Conservation (phyloP, 441 rosid genomes). For the Brassica balearica region DNA sequence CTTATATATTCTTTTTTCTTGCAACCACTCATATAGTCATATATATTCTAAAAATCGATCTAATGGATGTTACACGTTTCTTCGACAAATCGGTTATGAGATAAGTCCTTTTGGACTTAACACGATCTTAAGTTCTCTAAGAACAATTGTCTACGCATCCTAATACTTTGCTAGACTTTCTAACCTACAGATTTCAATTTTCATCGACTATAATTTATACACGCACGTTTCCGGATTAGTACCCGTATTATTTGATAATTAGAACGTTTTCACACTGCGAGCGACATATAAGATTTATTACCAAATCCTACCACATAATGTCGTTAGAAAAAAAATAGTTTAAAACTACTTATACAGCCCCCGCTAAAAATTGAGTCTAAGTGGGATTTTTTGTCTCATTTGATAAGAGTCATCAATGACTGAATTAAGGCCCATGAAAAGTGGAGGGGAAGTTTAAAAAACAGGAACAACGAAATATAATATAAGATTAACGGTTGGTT, state of each 20-base stretch:
- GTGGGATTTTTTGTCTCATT: conserved; percentile 34
- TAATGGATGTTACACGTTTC: conserved; percentile 31
- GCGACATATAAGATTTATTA: background rate
- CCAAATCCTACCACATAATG: background rate
- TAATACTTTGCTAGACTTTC: conserved; percentile 18
- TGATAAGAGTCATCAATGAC: conserved; percentile 43
- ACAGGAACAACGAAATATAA: background rate
- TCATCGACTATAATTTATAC: background rate
- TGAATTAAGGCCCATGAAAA: conserved; percentile 19
- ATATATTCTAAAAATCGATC: conserved; percentile 9
- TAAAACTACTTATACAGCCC: background rate
- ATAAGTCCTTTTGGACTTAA: conserved; percentile 36
- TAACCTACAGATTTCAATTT: background rate
- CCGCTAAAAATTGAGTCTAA: background rate
- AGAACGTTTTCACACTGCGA: background rate
- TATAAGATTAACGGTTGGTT: conserved; percentile 39
- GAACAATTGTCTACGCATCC: conserved; percentile 31
- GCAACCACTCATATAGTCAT: conserved; percentile 24
- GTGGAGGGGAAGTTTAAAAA: background rate
- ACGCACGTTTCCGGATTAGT: background rate
- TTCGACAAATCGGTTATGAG: conserved; percentile 35
- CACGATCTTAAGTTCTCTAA: conserved; percentile 30
- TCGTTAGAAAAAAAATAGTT: background rate
- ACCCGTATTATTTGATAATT: background rate
- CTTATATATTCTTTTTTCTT: background rate